Conservation (phyloP, 805 yeast genomes). For the Candida andamanensis region DNA sequence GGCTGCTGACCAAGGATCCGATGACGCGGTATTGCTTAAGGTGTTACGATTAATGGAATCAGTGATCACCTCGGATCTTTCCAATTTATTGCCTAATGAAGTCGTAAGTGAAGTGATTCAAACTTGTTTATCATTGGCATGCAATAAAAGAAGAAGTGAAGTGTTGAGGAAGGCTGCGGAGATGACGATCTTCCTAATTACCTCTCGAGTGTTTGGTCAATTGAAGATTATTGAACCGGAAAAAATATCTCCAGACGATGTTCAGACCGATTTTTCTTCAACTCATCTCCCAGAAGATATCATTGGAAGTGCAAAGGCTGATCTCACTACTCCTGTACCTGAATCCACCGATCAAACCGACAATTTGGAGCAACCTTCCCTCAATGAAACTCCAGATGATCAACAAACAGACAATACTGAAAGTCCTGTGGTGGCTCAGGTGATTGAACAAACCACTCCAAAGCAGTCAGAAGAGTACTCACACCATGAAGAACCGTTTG, state of each 20-base stretch:
- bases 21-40: conserved; percentile 83
- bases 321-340: conserved; percentile 5
- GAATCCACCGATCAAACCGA: conserved; percentile 1
- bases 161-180: conserved; percentile 87
- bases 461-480: not conserved
- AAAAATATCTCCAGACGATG: conserved; percentile 27
- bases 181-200: conserved; percentile 64
- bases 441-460: not conserved
- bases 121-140: conserved; percentile 85
- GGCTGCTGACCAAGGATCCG: conserved; percentile 87
- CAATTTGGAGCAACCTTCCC: too few relatives aligned
- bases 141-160: conserved; percentile 88
- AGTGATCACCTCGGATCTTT: conserved; percentile 59
- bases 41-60: conserved; percentile 70
- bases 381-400: not conserved
- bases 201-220: conserved; percentile 61
- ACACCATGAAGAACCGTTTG: conserved; percentile 34
- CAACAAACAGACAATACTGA: not conserved
- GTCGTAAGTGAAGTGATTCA: conserved; percentile 84
- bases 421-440: conserved; percentile 1
- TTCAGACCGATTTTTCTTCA: conserved; percentile 44
- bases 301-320: conserved; percentile 44
- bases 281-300: conserved; percentile 54
- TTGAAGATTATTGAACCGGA: conserved; percentile 52
- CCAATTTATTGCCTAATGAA: conserved; percentile 69